Evolutionary conservation across 495 filamentous ascomycete genomes (phyloP).

Genomic region (Sabuloglossum arenarium): DNA sequence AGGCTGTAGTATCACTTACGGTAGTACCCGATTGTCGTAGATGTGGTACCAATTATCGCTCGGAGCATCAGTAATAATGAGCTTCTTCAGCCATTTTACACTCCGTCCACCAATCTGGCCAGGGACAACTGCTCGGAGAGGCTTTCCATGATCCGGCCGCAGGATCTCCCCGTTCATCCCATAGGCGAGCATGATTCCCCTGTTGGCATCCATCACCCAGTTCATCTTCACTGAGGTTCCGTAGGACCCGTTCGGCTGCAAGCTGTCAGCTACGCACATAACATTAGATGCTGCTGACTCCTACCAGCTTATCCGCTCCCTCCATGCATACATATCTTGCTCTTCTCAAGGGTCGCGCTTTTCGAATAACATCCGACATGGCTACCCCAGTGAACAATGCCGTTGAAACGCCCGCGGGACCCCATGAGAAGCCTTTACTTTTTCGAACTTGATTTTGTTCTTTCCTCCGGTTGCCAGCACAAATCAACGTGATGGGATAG

Average conservation of each 20-base stretch:
- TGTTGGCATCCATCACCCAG: slow-evolving; percentile 71
- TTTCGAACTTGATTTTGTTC: slow-evolving; percentile 88
- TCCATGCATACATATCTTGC: slow-evolving; percentile 87
- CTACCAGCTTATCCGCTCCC: slow-evolving; percentile 62
- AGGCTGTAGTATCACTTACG: slow-evolving; percentile 14
- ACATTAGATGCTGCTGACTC: slow-evolving; percentile 4
- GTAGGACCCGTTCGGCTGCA: slow-evolving; percentile 73
- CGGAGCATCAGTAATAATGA: slow-evolving; percentile 57
- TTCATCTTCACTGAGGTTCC: slow-evolving; percentile 76
- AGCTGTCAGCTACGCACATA: slow-evolving; percentile 2
- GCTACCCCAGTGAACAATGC: slow-evolving; percentile 75
- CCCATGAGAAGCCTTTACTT: slow-evolving; percentile 93
- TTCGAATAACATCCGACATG: slow-evolving; percentile 49
- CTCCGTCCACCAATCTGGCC: slow-evolving; percentile 88
- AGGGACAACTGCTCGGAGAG: slow-evolving; percentile 66
- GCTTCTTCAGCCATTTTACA: slow-evolving; percentile 83
- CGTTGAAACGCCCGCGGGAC: slow-evolving; percentile 72
- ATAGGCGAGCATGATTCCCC: slow-evolving; percentile 76
- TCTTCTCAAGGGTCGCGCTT: slow-evolving; percentile 42
- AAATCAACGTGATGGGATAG: slow-evolving; percentile 75
- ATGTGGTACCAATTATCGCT: slow-evolving; percentile 97
- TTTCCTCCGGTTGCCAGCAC: slow-evolving; percentile 83
- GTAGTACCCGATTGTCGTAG: slow-evolving; percentile 81
- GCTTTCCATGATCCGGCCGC: slow-evolving; percentile 73
- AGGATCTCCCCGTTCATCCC: slow-evolving; percentile 84